These are phyloP conservation scores for Mycena albidolilacea DNA, from an alignment of 768 basidiomycete genomes.

Conservation along the genomic window DNA sequence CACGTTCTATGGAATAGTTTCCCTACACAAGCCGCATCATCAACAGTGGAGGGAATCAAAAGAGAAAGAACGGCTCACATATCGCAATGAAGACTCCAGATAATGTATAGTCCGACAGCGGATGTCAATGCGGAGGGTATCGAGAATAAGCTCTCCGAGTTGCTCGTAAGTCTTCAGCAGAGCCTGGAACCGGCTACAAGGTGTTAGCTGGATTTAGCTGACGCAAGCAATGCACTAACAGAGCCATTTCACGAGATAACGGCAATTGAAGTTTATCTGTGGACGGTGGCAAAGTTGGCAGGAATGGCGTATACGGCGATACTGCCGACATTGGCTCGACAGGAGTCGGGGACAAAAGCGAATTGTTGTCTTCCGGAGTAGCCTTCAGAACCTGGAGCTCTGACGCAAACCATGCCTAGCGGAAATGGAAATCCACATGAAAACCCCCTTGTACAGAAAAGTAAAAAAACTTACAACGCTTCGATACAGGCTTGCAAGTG, in stretches of 20 bases:
- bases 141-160: constrained; percentile 87
- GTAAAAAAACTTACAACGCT: constrained; percentile 77
- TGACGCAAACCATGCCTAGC: constrained; percentile 87
- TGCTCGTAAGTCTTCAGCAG: constrained; percentile 93
- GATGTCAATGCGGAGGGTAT: constrained; percentile 90
- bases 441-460: constrained; percentile 14
- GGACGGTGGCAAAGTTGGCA: constrained; percentile 57
- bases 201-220: constrained; percentile 24
- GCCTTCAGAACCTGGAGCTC: constrained; percentile 80
- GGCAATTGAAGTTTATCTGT: constrained; percentile 76
- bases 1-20: constrained; percentile 85
- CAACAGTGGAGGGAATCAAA: constrained; percentile 22
- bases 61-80: constrained; percentile 60
- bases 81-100: constrained; percentile 82
- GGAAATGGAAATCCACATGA: neutral
- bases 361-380: constrained; percentile 65
- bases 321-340: constrained; percentile 67
- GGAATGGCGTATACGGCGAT: constrained; percentile 62
- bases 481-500: constrained; percentile 84
- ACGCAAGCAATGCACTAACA: constrained; percentile 68
- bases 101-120: constrained; percentile 89
- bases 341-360: constrained; percentile 60
- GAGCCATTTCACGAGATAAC: constrained; percentile 88
- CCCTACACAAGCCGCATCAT: constrained; percentile 67
- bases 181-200: constrained; percentile 88